Evolutionary conservation across 2,329 filamentous ascomycete genomes (phyloP).

Genomic region (Fusarium foetens): DNA sequence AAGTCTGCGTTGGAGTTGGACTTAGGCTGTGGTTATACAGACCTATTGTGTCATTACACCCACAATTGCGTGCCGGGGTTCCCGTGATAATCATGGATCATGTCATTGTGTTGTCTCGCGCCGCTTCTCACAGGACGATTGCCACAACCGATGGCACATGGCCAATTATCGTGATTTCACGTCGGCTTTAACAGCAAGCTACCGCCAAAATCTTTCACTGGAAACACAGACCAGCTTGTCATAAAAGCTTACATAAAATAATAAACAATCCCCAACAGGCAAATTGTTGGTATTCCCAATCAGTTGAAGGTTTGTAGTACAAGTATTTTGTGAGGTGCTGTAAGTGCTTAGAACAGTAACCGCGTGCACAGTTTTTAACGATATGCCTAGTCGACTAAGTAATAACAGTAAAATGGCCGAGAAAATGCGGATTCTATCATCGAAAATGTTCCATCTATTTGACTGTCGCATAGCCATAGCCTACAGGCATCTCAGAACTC

Average conservation of each 20-base stretch:
- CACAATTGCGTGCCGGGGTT: conserved; percentile 12
- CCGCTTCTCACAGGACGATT: neutral
- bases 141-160: neutral
- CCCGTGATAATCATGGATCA: conserved; percentile 4
- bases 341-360: neutral
- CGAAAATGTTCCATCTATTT: neutral
- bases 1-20: neutral
- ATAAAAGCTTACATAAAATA: too few relatives aligned
- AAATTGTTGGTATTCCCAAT: neutral
- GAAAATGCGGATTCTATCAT: neutral
- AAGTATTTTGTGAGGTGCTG: neutral
- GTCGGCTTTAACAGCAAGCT: neutral
- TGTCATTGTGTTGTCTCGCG: conserved; percentile 7
- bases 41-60: neutral
- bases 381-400: neutral
- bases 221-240: neutral
- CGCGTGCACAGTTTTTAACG: neutral
- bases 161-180: neutral
- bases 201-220: too few relatives aligned
- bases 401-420: neutral
- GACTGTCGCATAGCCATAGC: neutral
- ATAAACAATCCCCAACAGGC: neutral
- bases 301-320: neutral
- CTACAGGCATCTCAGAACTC: too few relatives aligned
- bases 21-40: neutral